Evolutionary conservation across 2,329 filamentous ascomycete genomes (phyloP).

Genomic region (Trichoderma atrobrunneum): DNA sequence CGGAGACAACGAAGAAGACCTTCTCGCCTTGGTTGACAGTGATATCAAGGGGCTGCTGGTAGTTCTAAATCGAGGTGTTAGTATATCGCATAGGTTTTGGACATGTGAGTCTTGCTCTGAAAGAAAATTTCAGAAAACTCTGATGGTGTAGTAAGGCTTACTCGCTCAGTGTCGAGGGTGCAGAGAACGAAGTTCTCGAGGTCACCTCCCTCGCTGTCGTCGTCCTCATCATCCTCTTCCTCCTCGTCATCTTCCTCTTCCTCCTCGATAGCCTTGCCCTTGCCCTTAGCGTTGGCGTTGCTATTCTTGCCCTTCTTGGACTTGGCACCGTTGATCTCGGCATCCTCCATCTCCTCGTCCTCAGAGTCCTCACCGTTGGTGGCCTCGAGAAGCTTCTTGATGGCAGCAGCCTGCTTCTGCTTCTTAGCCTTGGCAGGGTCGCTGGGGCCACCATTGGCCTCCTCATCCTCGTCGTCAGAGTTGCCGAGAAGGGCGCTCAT

Average conservation of each 20-base stretch:
- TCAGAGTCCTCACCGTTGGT: conserved; percentile 58
- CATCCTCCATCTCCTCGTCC: conserved; percentile 72
- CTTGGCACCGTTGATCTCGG: conserved; percentile 56
- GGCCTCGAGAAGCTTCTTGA: conserved; percentile 73
- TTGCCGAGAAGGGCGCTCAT: conserved; percentile 53
- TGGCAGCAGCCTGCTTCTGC: conserved; percentile 72
- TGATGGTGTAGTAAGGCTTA: conserved; percentile 46
- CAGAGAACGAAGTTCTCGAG: conserved; percentile 91
- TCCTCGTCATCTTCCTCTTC: conserved; percentile 54
- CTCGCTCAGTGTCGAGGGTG: conserved; percentile 89
- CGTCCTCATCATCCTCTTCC: conserved; percentile 54
- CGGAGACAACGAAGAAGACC: conserved; percentile 87
- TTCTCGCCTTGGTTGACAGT: conserved; percentile 84
- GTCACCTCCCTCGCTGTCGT: conserved; percentile 62
- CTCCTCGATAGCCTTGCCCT: conserved; percentile 65
- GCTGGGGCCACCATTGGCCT: conserved; percentile 84
- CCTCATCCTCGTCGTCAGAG: conserved; percentile 52
- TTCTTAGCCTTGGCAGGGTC: conserved; percentile 88
- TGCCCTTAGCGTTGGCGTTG: conserved; percentile 50
- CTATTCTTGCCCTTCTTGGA: conserved; percentile 69
- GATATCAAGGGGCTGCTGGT: conserved; percentile 93
- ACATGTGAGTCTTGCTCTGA: background rate
- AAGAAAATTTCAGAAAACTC: background rate
- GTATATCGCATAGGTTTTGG: background rate
- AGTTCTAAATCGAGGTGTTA: conserved; percentile 60